Base-by-base conservation (phyloP, 306 rosid species). In the Lablab purpureus region DNA sequence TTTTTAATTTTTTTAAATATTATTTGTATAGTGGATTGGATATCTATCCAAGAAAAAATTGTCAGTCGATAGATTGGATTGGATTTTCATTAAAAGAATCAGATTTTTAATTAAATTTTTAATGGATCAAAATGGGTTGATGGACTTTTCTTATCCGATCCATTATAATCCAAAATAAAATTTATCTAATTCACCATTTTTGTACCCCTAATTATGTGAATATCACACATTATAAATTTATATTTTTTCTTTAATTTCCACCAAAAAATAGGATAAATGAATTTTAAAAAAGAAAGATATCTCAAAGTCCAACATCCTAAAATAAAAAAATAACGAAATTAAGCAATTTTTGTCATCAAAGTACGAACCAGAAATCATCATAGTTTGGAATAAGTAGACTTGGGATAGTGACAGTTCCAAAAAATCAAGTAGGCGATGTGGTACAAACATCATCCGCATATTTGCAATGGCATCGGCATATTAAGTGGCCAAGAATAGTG, bases 401-500 rank as follows among this genome's bases (percentile, higher is more conserved):
- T 50, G 23, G 52, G 60, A 52, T 40, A 58, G 18, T 27, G 41
- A 13, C 62, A 63, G 50, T 22, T 74, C 55, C 72, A 63, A 81
- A 85, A 77, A 27, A 8, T 52, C 15, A 74, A 64, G 56, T 32
- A 43, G 46, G 68, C 75, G 62, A 37, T 2, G 49, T 13, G 59
- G 40, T 51, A 13, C 47, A 52, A 69, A 74, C 80, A 70, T 67
- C 45, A 70, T 36, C 54, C 19, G 36, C 50, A 66, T 25, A 70
- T 81, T 50, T 56, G 62, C 30, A 56, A 78, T 71, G 71, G 23
- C 47, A 56, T 66, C 17, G 49, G 25, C 59, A 75, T 30, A 36
- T 51, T 76, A 62, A 78, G 62, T 71, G 25, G 78, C 41, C 55
- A 64, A 11, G 22, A 73, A 65, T 18, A 41, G 30, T 69, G 74